Evolutionary conservation across 495 filamentous ascomycete species (phyloP), one percentile per base, ranked within the genome.

Genomic region (Trichoderma gamsii): DNA sequence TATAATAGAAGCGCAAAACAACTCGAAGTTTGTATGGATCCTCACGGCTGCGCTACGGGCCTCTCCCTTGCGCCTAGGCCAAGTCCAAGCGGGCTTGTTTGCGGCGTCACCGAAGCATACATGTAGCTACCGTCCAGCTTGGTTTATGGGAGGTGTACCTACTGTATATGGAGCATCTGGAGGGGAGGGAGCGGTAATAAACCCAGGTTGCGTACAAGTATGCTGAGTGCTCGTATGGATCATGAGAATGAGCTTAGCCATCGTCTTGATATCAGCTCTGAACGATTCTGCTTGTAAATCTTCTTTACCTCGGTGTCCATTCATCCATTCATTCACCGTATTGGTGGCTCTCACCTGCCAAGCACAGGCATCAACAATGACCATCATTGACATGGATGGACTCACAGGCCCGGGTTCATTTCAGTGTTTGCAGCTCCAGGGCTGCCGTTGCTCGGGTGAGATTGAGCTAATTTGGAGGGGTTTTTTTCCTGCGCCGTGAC

Each of bases 31-130:
- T 52, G n/a, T 2, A 52, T 52, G 49, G 49, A 52, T 23, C 49
- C n/a, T 4, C 49, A 52, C 49, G 49, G 49, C 21, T 52, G 49
- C 49, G 49, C 49, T 52, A 61, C 25, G 49, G 49, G 49, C 18
- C 49, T n/a, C 15, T 25, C 56, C 25, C 56, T 61, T 61, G 56
- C 56, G 56, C 23, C 56, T 5, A 61, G 56, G 56, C 56, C 56
- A 61, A 61, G 56, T 23, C 21, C 15, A 29, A 25, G 56, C 35
- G 35, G 35, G 35, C 35, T 38, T 25, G 51, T 61, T 61, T 61
- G 56, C 56, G 56, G 56, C 56, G 56, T 61, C 56, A 61, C 56
- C 56, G 56, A 61, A 13, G 25, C 2, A 13, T 0, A n/a, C n/a
- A n/a, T n/a, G n/a, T n/a, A 61, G 23, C n/a, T 49, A n/a, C 44